These are phyloP conservation scores for Coemansia sp. DNA, from an alignment of 192 early-diverging fungal genomes.

Conservation along the genomic window DNA sequence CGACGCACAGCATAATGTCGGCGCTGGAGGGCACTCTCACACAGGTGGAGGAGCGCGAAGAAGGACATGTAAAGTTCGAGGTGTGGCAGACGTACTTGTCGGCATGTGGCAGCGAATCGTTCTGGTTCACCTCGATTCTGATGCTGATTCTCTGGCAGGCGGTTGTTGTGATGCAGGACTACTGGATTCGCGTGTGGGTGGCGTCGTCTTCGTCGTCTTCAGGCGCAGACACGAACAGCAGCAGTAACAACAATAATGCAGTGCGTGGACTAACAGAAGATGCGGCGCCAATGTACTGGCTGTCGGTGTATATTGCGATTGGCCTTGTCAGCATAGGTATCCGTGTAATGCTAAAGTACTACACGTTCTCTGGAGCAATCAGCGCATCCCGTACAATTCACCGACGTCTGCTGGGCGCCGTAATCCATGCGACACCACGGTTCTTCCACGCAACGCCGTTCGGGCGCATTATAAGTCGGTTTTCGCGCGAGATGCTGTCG, in stretches of 20 bases:
- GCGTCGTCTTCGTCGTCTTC: conserved; percentile 3
- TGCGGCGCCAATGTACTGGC: conserved; percentile 60
- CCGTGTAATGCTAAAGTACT: conserved; percentile 43
- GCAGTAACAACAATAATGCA: background rate
- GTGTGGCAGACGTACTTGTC: conserved; percentile 77
- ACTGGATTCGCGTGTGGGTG: conserved; percentile 67
- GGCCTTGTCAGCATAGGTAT: conserved; percentile 49
- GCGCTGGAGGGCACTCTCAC: conserved; percentile 63
- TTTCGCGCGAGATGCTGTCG: conserved; percentile 80
- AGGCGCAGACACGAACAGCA: background rate
- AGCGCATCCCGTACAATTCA: conserved; percentile 63
- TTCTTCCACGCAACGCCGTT: conserved; percentile 89
- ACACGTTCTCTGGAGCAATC: conserved; percentile 58
- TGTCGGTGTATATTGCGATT: conserved; percentile 64
- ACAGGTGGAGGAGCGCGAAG: conserved; percentile 76
- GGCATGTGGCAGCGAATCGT: conserved; percentile 62
- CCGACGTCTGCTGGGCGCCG: conserved; percentile 53
- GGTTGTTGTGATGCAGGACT: conserved; percentile 58
- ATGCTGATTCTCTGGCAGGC: conserved; percentile 56
- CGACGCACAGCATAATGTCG: conserved; percentile 13
- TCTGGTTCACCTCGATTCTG: conserved; percentile 57
- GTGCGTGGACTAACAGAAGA: background rate
- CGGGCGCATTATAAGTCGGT: conserved; percentile 83
- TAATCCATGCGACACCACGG: conserved; percentile 69
- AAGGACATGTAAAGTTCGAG: conserved; percentile 66